Percentiles rank a stretch among this genome's conserved stretches.
These are phyloP conservation scores for Ploettnerulaceae sp. DNA, from an alignment of 2,329 filamentous ascomycete species.

Conservation along the genomic window DNA sequence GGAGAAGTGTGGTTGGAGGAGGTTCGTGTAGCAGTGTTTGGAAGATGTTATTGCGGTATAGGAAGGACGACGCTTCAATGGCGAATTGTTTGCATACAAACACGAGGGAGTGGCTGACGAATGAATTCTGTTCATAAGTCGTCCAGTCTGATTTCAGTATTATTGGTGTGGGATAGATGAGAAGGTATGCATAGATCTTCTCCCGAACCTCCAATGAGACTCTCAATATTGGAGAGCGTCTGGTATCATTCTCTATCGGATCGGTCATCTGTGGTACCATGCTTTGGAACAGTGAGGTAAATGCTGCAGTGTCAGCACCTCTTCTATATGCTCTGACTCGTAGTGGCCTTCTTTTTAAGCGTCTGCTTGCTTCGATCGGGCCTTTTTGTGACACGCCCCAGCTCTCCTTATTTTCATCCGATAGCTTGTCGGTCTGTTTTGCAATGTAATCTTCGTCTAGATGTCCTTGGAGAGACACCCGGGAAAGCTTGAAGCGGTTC, in stretches of 20 bases:
- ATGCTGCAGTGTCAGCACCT: not conserved
- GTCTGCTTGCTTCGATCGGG: constrained; percentile 9
- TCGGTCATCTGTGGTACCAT: constrained; percentile 4
- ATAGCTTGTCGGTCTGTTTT: constrained; percentile 1
- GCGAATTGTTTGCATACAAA: constrained; percentile 26
- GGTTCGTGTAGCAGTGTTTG: constrained; percentile 21
- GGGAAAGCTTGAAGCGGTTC: constrained; percentile 12
- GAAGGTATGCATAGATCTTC: constrained; percentile 23
- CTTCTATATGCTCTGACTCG: not conserved
- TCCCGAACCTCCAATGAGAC: constrained; percentile 27
- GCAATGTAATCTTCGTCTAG: constrained; percentile 12
- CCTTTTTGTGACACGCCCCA: constrained; percentile 12
- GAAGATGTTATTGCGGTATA: constrained; percentile 28
- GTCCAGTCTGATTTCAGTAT: constrained; percentile 25
- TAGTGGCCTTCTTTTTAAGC: not conserved
- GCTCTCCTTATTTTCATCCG: constrained; percentile 7
- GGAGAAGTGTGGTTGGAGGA: not conserved
- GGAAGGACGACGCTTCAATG: constrained; percentile 20
- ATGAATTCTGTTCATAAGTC: constrained; percentile 16
- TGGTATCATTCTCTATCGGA: constrained; percentile 14
- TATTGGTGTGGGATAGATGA: constrained; percentile 22
- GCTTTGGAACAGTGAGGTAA: constrained; percentile 9
- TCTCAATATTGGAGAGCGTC: constrained; percentile 19
- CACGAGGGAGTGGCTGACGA: constrained; percentile 15
- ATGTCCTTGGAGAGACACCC: constrained; percentile 2